phyloP scores from a whole-genome alignment of 2,329 filamentous ascomycete genomes.

The Mycocentrospora acerina region DNA sequence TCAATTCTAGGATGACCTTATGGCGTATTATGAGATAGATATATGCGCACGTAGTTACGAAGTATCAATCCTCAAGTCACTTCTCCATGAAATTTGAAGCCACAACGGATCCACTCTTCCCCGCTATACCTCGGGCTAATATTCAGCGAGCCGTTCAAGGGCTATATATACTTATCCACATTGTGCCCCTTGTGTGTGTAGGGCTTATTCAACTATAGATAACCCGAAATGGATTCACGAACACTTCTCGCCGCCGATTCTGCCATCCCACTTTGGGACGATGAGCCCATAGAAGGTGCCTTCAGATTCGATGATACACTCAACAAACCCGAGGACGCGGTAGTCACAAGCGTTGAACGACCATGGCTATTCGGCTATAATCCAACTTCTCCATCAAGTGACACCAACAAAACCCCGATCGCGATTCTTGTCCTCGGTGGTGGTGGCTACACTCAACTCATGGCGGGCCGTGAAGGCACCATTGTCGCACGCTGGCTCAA shows the following conservation, averaged over 20 bases:
- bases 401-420: conserved; percentile 1
- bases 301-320: conserved; percentile 5
- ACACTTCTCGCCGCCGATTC: conserved; percentile 4
- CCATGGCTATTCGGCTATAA: conserved; percentile 18
- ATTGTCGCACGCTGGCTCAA: conserved; percentile 19
- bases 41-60: too few relatives aligned
- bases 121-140: conserved; percentile 6
- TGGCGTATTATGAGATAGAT: too few relatives aligned
- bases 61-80: too few relatives aligned
- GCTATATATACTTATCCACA: background rate
- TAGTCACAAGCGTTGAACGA: conserved; percentile 14
- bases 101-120: background rate
- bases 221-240: background rate
- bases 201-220: background rate
- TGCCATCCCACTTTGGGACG: conserved; percentile 9
- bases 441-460: conserved; percentile 21
- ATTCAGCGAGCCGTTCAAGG: conserved; percentile 4
- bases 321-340: conserved; percentile 9
- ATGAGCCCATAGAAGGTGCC: conserved; percentile 10
- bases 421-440: conserved; percentile 15
- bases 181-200: background rate
- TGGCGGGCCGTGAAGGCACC: conserved; percentile 21
- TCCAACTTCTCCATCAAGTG: background rate
- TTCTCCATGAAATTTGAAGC: too few relatives aligned
- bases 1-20: too few relatives aligned